A percentile compares a stretch with the other conserved stretches of the same genome.
Evolutionary conservation across 2,329 filamentous ascomycete species (phyloP).

Genomic region (Pseudovirgaria hyperparasitica): DNA sequence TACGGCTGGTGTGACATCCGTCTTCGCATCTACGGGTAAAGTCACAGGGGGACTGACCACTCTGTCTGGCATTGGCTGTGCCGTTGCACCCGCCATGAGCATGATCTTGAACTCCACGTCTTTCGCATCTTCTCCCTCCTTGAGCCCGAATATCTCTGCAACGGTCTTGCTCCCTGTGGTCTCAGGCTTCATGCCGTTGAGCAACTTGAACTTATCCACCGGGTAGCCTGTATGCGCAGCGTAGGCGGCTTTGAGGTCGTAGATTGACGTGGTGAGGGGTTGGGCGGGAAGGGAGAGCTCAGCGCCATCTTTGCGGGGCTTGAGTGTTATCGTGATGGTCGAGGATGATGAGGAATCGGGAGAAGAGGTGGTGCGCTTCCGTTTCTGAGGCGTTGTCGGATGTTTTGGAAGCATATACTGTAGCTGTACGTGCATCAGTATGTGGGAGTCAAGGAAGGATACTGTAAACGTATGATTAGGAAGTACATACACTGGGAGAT

Average conservation of each 20-base stretch:
- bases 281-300: conserved; percentile 48
- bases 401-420: conserved; percentile 64
- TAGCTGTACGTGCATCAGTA: conserved; percentile 1
- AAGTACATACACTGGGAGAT: conserved; percentile 53
- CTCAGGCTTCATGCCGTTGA: conserved; percentile 82
- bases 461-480: too few species aligned
- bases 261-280: conserved; percentile 57
- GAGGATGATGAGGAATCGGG: conserved; percentile 15
- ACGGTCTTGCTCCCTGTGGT: conserved; percentile 65
- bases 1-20: conserved; percentile 16
- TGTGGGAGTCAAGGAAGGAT: not conserved
- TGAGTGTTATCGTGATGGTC: conserved; percentile 48
- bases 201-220: conserved; percentile 64
- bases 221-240: conserved; percentile 46
- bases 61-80: conserved; percentile 27
- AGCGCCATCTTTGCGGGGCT: conserved; percentile 57
- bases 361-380: conserved; percentile 28
- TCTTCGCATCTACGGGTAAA: conserved; percentile 40
- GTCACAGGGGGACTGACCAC: conserved; percentile 35
- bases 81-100: conserved; percentile 55
- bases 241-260: conserved; percentile 64
- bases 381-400: conserved; percentile 34
- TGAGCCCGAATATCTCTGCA: conserved; percentile 60
- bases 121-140: conserved; percentile 41
- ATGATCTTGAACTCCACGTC: conserved; percentile 73